A percentile compares a stretch with the other conserved stretches of the same genome.
Evolutionary conservation across 2,329 filamentous ascomycete genomes (phyloP).

Genomic region (Aspergillus sojae): DNA sequence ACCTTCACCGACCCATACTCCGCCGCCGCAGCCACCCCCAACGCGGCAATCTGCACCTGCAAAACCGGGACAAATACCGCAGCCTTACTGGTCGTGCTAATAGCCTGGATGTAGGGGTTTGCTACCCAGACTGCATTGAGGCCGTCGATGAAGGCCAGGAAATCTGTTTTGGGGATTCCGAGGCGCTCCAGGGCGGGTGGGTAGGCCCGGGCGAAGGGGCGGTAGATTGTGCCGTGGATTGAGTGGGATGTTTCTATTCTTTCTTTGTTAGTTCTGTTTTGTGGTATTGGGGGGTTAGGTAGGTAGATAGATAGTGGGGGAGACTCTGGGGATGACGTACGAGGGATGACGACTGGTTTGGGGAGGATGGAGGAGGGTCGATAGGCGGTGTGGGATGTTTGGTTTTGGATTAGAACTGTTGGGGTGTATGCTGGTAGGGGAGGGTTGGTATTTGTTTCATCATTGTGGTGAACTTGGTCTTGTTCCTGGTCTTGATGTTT

Average conservation of each 20-base stretch:
- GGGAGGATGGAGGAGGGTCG: slow-evolving; percentile 9
- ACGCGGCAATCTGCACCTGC: slow-evolving; percentile 23
- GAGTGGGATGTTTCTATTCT: slow-evolving; percentile 16
- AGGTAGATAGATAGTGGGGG: neutral
- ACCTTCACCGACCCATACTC: slow-evolving; percentile 16
- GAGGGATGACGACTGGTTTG: slow-evolving; percentile 16
- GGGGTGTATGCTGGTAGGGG: slow-evolving; percentile 1
- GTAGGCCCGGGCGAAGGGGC: slow-evolving; percentile 19
- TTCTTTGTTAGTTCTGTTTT: neutral
- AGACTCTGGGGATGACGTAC: slow-evolving; percentile 2
- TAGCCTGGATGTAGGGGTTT: slow-evolving; percentile 36
- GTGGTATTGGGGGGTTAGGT: no score
- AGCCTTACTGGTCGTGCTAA: slow-evolving; percentile 26
- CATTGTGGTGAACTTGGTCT: no score
- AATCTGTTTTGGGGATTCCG: slow-evolving; percentile 16
- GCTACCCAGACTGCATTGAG: slow-evolving; percentile 60
- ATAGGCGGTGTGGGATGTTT: slow-evolving; percentile 3
- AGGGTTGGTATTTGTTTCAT: neutral
- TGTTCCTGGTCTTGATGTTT: neutral
- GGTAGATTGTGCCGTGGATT: slow-evolving; percentile 17
- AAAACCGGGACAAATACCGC: slow-evolving; percentile 34
- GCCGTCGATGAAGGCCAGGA: slow-evolving; percentile 40
- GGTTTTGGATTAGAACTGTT: slow-evolving; percentile 10
- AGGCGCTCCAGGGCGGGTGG: slow-evolving; percentile 2
- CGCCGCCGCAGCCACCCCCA: slow-evolving; percentile 16